phyloP scores from a whole-genome alignment of 345 rosid species.

The Populus deltoides region DNA sequence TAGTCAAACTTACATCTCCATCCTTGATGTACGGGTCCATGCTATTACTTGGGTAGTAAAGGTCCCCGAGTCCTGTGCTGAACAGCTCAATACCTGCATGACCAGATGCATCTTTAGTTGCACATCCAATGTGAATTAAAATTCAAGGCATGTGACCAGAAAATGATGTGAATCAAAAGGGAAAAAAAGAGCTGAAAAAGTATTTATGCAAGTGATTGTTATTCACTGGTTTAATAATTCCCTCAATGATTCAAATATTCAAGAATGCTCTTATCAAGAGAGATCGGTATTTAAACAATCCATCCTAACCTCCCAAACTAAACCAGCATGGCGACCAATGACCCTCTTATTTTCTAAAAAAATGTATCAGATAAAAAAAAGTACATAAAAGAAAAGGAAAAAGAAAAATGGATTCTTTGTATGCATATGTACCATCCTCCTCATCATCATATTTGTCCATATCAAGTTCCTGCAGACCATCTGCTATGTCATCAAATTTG shows the following conservation, averaged over 20 bases:
- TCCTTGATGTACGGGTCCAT: constrained; percentile 84
- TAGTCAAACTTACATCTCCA: constrained; percentile 44
- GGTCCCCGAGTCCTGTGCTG: constrained; percentile 66
- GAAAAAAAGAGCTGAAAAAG: neutral
- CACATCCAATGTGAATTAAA: neutral
- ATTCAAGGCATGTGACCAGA: neutral
- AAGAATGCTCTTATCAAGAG: too few species aligned
- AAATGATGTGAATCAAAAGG: too few species aligned
- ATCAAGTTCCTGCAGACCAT: constrained; percentile 72
- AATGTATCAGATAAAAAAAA: neutral
- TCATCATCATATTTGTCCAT: constrained; percentile 91
- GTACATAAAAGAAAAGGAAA: neutral
- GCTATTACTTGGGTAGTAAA: constrained; percentile 81
- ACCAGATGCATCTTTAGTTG: constrained; percentile 7
- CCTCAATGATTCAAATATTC: too few species aligned
- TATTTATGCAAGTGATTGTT: too few species aligned
- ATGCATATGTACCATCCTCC: constrained; percentile 57
- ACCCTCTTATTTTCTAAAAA: too few species aligned
- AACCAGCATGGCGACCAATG: too few species aligned
- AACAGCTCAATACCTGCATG: constrained; percentile 64
- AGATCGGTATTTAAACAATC: too few species aligned
- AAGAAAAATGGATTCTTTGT: neutral
- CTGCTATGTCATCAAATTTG: constrained; percentile 55
- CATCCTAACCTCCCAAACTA: too few species aligned
- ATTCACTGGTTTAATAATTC: too few species aligned